phyloP scores from a whole-genome alignment of 495 filamentous ascomycete genomes.

The Gamarada debralockiae region DNA sequence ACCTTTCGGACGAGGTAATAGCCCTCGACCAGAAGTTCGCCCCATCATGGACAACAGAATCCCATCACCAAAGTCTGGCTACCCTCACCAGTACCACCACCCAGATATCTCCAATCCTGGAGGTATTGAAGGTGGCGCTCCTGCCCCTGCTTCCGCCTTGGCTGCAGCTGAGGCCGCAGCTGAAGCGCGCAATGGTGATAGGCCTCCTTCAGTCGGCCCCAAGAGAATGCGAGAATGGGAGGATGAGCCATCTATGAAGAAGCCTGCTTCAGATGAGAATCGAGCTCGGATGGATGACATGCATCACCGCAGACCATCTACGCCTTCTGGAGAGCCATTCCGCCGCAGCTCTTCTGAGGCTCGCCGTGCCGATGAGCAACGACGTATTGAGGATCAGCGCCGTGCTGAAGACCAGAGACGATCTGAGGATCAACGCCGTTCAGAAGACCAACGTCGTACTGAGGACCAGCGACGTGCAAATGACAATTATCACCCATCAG shows the following conservation, averaged over 20 bases:
- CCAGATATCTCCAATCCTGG: conserved; percentile 53
- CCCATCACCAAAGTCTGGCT: conserved; percentile 77
- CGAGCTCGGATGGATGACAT: conserved; percentile 83
- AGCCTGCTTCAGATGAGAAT: conserved; percentile 82
- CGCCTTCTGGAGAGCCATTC: conserved; percentile 62
- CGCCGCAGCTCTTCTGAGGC: conserved; percentile 78
- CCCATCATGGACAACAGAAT: conserved; percentile 82
- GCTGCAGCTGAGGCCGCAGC: conserved; percentile 68
- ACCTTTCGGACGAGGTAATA: conserved; percentile 56
- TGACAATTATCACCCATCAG: conserved; percentile 83
- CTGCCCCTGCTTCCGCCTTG: conserved; percentile 67
- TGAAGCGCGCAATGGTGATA: conserved; percentile 68
- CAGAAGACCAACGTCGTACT: conserved; percentile 37
- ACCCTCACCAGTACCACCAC: conserved; percentile 67
- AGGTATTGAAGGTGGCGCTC: conserved; percentile 73
- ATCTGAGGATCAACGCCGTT: conserved; percentile 44
- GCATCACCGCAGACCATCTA: conserved; percentile 68
- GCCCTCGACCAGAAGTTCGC: conserved; percentile 78
- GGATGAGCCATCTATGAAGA: conserved; percentile 72
- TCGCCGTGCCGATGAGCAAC: conserved; percentile 51
- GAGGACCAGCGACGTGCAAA: conserved; percentile 68
- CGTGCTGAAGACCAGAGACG: conserved; percentile 55
- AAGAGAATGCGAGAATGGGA: conserved; percentile 93
- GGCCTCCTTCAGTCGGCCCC: conserved; percentile 71
- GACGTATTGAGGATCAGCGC: conserved; percentile 37